Conservation (phyloP, 805 yeast genomes). For the Nakazawaea holstii region DNA sequence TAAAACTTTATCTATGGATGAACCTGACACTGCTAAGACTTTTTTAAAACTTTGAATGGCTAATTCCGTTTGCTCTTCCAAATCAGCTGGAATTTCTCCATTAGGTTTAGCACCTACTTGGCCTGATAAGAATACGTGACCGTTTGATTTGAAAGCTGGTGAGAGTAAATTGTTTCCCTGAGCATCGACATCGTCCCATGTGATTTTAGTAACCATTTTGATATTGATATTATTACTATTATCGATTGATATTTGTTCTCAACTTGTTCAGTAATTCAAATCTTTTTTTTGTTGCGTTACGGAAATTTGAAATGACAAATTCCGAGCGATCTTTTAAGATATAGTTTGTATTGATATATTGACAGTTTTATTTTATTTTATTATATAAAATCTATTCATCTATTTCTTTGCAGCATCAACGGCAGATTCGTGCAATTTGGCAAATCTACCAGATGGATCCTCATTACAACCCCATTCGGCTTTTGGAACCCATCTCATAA, state of each 20-base stretch:
- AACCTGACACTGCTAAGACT: slow-evolving; percentile 31
- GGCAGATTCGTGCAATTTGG: slow-evolving; percentile 79
- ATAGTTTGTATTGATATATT: not conserved
- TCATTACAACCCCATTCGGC: slow-evolving; percentile 99
- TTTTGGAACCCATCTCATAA: slow-evolving; percentile 99
- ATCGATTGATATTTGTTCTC: not conserved
- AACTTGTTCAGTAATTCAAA: not conserved
- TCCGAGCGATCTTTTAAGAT: no score
- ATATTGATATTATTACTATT: not conserved
- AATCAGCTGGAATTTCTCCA: slow-evolving; percentile 30
- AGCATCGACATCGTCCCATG: slow-evolving; percentile 30
- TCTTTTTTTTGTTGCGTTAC: not conserved
- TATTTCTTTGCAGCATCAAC: slow-evolving; percentile 26
- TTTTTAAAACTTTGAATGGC: slow-evolving; percentile 33
- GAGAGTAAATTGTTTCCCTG: slow-evolving; percentile 28
- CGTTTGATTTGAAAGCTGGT: slow-evolving; percentile 35
- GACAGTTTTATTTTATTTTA: not conserved
- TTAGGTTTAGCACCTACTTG: slow-evolving; percentile 34
- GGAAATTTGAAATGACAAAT: not conserved
- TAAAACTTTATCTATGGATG: slow-evolving; percentile 33
- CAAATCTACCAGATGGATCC: slow-evolving; percentile 98
- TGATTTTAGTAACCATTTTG: slow-evolving; percentile 23
- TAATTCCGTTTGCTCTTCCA: slow-evolving; percentile 32
- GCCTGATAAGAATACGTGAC: slow-evolving; percentile 46
- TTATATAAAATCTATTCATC: not conserved